Percentiles rank a stretch among this genome's conserved stretches.
Evolutionary conservation across 495 filamentous ascomycete genomes (phyloP).

Genomic region (Daldinia grandis): DNA sequence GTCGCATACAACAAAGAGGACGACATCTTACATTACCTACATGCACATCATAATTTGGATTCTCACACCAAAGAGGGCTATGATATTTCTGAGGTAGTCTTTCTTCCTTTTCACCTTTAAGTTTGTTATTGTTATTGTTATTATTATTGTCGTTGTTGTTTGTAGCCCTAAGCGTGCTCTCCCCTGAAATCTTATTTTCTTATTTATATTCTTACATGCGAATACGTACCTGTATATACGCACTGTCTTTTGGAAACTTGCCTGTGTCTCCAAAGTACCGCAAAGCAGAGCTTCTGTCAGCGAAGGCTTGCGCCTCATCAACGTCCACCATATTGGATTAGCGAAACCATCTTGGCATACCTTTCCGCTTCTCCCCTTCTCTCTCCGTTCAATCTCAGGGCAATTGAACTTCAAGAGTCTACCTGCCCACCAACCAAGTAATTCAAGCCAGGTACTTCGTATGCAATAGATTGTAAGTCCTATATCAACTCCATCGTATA

Average conservation of each 20-base stretch:
- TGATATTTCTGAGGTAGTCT: background rate
- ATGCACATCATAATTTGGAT: conserved; percentile 35
- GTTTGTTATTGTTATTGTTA: background rate
- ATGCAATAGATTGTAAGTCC: conserved; percentile 28
- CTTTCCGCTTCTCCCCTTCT: background rate
- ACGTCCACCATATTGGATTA: conserved; percentile 8
- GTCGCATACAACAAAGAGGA: conserved; percentile 35
- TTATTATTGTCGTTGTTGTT: conserved; percentile 20
- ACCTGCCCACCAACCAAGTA: background rate
- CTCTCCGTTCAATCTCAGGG: conserved; percentile 1
- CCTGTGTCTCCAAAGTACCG: background rate
- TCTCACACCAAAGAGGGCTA: conserved; percentile 1
- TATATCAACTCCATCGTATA: background rate
- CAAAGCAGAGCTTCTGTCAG: background rate
- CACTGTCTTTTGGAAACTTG: conserved; percentile 8
- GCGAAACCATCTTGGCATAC: conserved; percentile 2
- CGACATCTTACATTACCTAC: conserved; percentile 15
- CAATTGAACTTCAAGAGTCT: conserved; percentile 20
- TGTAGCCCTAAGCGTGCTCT: conserved; percentile 30
- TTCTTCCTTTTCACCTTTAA: background rate
- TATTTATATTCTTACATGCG: background rate
- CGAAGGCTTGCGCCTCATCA: conserved; percentile 18
- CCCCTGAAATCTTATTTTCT: conserved; percentile 29
- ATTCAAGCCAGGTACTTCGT: background rate
- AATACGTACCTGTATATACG: conserved; percentile 19